Evolutionary conservation across 441 rosid species (phyloP), one percentile per base, ranked within the genome.

Genomic region (Populus hybrid): DNA sequence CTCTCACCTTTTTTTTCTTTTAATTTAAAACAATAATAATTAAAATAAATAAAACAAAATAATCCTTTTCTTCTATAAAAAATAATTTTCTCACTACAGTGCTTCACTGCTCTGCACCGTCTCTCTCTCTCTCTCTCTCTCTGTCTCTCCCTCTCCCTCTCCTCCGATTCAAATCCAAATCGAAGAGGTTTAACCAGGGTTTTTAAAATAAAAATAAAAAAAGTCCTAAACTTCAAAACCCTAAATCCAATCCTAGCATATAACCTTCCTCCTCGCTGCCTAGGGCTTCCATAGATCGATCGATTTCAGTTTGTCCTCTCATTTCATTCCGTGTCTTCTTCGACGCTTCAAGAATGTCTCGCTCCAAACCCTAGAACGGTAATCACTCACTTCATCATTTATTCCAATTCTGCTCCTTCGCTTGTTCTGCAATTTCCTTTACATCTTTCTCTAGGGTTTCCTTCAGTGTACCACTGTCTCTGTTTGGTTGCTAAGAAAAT

Each of bases 341-440:
- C 2, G 61, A 16, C 3, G 61, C 61, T 53, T 53, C 21, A 53
- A 1, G 61, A 18, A 53, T 53, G 61, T 16, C n/a, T 53, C 8
- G 61, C n/a, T 53, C 61, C 8, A 53, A 53, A 53, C 61, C n/a
- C 61, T 65, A 57, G 72, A 72, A 50, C 18, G 69, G 81, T 73
- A 78, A 67, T 68, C 46, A 12, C 24, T 21, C 4, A 16, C 57
- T 42, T 73, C 4, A 9, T 72, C 40, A 78, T 24, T 35, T 32
- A 14, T 46, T 21, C 57, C 57, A 46, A 46, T 6, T 46, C 57
- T 46, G 57, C 2, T 46, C 18, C 57, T 46, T 46, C 57, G 20
- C 57, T 14, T 46, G 5, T 46, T 16, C 57, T 46, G 57, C 57
- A 5, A 46, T 72, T 59, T 50, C 38, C 66, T 16, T 67, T 67